A percentile compares a stretch with the other conserved stretches of the same genome.
Conservation (phyloP, 305 asterid species). For the Ilex paraguariensis region DNA sequence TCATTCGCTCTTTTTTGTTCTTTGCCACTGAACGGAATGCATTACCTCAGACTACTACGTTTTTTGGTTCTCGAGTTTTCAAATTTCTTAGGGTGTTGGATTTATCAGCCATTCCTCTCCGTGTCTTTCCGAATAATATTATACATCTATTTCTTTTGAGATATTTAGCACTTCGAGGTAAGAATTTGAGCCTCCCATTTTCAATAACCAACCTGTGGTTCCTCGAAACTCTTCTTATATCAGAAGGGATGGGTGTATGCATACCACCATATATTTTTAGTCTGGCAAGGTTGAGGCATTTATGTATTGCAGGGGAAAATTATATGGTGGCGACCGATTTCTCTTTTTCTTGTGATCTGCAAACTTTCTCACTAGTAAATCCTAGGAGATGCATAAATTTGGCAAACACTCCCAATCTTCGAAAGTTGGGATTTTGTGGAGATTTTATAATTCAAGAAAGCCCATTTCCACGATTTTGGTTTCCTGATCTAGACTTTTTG, state of each 20-base stretch:
- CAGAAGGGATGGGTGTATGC: no score
- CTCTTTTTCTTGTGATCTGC: conserved; percentile 4
- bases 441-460: conserved; percentile 15
- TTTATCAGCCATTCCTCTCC: conserved; percentile 11
- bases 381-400: conserved; percentile 28
- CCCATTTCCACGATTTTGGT: conserved; percentile 11
- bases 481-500: conserved; percentile 18
- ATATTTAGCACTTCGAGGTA: conserved; percentile 16
- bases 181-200: conserved; percentile 18
- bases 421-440: conserved; percentile 28
- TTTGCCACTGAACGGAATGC: conserved; percentile 14
- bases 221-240: not conserved
- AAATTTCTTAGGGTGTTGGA: conserved; percentile 24
- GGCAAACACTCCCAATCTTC: conserved; percentile 23
- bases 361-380: conserved; percentile 17
- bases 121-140: conserved; percentile 21
- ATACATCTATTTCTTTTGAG: conserved; percentile 20
- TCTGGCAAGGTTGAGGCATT: conserved; percentile 25
- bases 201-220: conserved; percentile 29
- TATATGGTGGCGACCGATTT: not conserved
- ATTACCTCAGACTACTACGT: conserved; percentile 7
- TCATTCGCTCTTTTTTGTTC: conserved; percentile 27
- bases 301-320: conserved; percentile 19
- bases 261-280: conserved; percentile 23
- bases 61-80: conserved; percentile 17